Base-by-base conservation (phyloP, 805 yeast species). In the Metschnikowia koreensis region DNA sequence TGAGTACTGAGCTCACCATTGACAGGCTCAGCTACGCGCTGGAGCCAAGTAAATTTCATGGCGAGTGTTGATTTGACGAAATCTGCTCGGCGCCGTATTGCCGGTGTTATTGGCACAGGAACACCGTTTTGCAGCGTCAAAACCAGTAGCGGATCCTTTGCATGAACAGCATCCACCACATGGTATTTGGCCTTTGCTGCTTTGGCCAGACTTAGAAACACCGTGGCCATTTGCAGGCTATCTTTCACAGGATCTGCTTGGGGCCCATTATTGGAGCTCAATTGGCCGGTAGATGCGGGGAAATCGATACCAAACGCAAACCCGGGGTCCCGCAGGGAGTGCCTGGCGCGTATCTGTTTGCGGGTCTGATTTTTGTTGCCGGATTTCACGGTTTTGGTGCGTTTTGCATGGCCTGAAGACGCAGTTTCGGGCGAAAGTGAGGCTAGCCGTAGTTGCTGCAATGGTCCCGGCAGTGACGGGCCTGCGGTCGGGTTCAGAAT, bases 1-100 rank as follows among this genome's bases (percentile, higher is more conserved):
- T 79, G 77, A 2, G 42, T 34, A 31, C 44, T 51, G 0, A 63
- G 61, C 2, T 51, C 54, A 15, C 54, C 51, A 5, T 57, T 66
- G 13, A 58, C 58, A 54, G 60, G 55, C 9, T 67, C 68, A 36
- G 75, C 68, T 27, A 70, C 68, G 51, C 77, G 66, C 55, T 78
- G 81, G 29, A 83, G 54, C 46, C 75, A 69, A 13, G 69, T 64
- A 60, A 81, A 84, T 60, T 80, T 82, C 52, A 76, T 67, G 29
- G 77, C 80, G 9, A 84, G 54, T 59, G 76, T 69, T 11, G 73
- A 61, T 50, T 76, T 75, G 15, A 81, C 82, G 50, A 73, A 72
- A 46, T 79, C 82, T 0, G 82, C 83, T 46, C 86, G 60, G 26
- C 70, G 65, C 11, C 73, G 56, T 0, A 82, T 71, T 5, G 70